These are phyloP conservation scores for Mycena amicta DNA, from an alignment of 768 basidiomycete species.

Conservation along the genomic window DNA sequence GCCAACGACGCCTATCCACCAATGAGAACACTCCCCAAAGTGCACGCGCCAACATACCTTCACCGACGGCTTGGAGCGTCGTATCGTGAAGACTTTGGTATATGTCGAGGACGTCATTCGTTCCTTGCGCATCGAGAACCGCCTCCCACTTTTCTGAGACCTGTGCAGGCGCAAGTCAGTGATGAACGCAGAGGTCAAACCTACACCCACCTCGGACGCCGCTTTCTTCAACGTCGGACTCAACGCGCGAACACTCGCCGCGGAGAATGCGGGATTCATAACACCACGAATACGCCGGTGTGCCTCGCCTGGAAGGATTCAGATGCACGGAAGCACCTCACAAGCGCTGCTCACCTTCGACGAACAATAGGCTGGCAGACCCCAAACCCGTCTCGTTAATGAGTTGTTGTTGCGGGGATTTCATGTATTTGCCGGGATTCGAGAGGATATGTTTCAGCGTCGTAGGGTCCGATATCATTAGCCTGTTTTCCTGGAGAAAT, in stretches of 20 bases:
- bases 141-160: slow-evolving; percentile 17
- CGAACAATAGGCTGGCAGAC: slow-evolving; percentile 13
- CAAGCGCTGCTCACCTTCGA: slow-evolving; percentile 10
- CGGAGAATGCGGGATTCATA: slow-evolving; percentile 20
- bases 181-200: neutral
- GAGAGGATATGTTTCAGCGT: slow-evolving; percentile 16
- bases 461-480: slow-evolving; percentile 19
- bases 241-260: slow-evolving; percentile 16
- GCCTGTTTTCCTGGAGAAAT: slow-evolving; percentile 13
- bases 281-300: slow-evolving; percentile 21
- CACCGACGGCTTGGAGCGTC: slow-evolving; percentile 19
- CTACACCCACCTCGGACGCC: slow-evolving; percentile 6
- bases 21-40: neutral
- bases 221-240: slow-evolving; percentile 17
- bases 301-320: slow-evolving; percentile 5
- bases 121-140: slow-evolving; percentile 7
- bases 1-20: slow-evolving; percentile 15
- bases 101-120: slow-evolving; percentile 16
- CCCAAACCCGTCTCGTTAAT: slow-evolving; percentile 17
- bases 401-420: slow-evolving; percentile 18
- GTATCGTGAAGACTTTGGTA: slow-evolving; percentile 19
- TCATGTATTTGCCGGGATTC: slow-evolving; percentile 15
- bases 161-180: slow-evolving; percentile 1
- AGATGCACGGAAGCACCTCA: too few relatives aligned
- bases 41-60: slow-evolving; percentile 5